Conservation (phyloP, 2,329 filamentous ascomycete species). For the Parasarocladium wereldwijsianum region DNA sequence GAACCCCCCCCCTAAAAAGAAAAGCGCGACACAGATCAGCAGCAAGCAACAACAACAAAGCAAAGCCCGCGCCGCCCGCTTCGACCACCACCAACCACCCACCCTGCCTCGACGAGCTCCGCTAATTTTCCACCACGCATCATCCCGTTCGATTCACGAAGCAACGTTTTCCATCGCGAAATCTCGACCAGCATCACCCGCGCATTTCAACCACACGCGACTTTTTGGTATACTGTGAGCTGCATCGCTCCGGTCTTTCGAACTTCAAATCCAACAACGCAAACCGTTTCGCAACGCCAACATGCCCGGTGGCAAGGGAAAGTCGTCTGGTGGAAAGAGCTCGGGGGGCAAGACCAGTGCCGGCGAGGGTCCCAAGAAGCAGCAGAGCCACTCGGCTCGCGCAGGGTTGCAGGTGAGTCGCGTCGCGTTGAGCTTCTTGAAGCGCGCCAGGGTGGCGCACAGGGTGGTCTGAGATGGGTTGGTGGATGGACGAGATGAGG, state of each 20-base stretch:
- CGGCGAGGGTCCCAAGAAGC: conserved; percentile 59
- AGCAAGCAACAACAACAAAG: conserved; percentile 5
- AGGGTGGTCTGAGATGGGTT: no score
- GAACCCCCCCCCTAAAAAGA: no score
- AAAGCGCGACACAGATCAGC: no score
- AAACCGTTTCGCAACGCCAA: no score
- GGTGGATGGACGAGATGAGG: no score
- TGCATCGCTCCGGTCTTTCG: background rate
- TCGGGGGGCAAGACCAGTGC: conserved; percentile 59
- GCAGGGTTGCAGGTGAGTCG: conserved; percentile 82
- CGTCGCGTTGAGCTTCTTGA: no score
- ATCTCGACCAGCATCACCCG: conserved; percentile 1
- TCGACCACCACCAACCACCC: no score
- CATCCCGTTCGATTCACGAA: conserved; percentile 4
- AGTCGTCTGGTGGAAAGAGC: conserved; percentile 78
- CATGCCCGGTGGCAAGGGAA: conserved; percentile 84
- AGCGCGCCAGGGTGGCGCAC: no score
- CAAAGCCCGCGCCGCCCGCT: conserved; percentile 4
- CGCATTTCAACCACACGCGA: conserved; percentile 1
- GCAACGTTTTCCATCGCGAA: conserved; percentile 2
- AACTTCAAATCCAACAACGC: background rate
- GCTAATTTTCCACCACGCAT: conserved; percentile 5
- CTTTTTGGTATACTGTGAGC: background rate
- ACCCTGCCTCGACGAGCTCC: no score
- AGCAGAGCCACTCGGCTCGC: conserved; percentile 89